A percentile compares a stretch with the other conserved stretches of the same genome.
These are phyloP conservation scores for Colletotrichum theobromicola DNA, from an alignment of 2,329 filamentous ascomycete genomes.

Conservation along the genomic window DNA sequence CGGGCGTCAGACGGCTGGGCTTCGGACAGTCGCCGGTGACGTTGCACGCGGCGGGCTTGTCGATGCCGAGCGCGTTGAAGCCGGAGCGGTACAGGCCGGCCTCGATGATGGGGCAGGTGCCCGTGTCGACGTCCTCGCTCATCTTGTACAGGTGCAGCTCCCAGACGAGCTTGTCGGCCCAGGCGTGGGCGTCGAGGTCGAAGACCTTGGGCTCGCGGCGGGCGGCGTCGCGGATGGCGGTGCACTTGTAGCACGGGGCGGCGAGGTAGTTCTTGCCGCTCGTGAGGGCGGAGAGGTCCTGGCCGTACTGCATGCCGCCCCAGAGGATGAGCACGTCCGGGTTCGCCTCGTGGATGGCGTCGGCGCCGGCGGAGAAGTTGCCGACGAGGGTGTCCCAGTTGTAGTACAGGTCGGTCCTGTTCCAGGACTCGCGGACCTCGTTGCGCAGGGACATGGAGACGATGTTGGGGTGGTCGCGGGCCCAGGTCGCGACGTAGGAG, in stretches of 20 bases:
- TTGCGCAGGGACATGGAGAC: conserved; percentile 53
- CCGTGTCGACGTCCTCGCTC: conserved; percentile 43
- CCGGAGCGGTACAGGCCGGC: conserved; percentile 54
- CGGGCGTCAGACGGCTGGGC: conserved; percentile 45
- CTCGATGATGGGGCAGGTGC: conserved; percentile 51
- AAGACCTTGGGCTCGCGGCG: conserved; percentile 47
- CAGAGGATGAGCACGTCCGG: conserved; percentile 58
- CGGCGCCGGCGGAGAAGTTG: conserved; percentile 51
- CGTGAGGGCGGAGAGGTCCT: conserved; percentile 50
- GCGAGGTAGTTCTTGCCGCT: conserved; percentile 11
- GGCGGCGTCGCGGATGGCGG: conserved; percentile 12
- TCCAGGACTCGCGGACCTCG: conserved; percentile 55
- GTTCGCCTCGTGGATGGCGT: conserved; percentile 55
- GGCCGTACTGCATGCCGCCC: conserved; percentile 58
- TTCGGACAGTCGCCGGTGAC: conserved; percentile 47
- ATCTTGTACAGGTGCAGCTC: conserved; percentile 47
- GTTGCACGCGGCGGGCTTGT: conserved; percentile 22
- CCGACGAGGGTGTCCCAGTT: conserved; percentile 49
- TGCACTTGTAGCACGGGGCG: conserved; percentile 21
- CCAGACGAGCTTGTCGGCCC: conserved; percentile 53
- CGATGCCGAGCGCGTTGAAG: conserved; percentile 46
- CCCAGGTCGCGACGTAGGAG: conserved; percentile 53
- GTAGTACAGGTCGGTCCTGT: conserved; percentile 46
- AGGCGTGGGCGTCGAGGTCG: conserved; percentile 48
- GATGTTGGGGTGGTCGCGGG: conserved; percentile 34